A percentile compares a stretch with the other conserved stretches of the same genome.
phyloP scores from a whole-genome alignment of 2,329 filamentous ascomycete genomes.

The Tricladium varicosporioides region DNA sequence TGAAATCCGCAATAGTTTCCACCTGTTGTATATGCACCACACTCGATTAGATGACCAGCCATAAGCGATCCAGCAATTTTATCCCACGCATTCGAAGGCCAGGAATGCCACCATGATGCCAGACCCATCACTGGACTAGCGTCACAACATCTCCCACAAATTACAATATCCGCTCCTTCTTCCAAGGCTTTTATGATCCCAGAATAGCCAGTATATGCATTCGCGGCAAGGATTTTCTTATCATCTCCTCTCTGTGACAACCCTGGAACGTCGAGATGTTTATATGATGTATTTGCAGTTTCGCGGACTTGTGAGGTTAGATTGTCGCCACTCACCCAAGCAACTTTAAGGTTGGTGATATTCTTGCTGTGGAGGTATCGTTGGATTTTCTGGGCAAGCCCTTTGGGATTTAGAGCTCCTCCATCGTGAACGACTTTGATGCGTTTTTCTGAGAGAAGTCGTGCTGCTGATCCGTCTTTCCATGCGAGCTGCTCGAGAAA shows the following conservation, averaged over 20 bases:
- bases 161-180: conserved; percentile 43
- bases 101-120: conserved; percentile 35
- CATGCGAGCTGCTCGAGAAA: conserved; percentile 34
- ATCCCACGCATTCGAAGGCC: conserved; percentile 36
- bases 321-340: conserved; percentile 1
- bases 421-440: conserved; percentile 7
- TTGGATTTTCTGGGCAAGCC: not conserved
- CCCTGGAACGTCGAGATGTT: not conserved
- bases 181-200: conserved; percentile 37
- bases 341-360: not conserved
- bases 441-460: conserved; percentile 2
- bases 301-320: not conserved
- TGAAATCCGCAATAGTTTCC: conserved; percentile 30
- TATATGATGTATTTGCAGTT: not conserved
- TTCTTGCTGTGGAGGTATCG: not conserved
- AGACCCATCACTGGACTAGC: conserved; percentile 41
- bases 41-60: conserved; percentile 33
- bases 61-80: conserved; percentile 37
- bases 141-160: conserved; percentile 44
- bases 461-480: conserved; percentile 16
- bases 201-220: conserved; percentile 46
- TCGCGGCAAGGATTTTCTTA: not conserved
- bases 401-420: conserved; percentile 7
- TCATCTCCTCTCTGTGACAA: not conserved
- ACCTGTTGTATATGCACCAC: conserved; percentile 25